A percentile compares a stretch with the other conserved stretches of the same genome.
Conservation (phyloP, 2,329 filamentous ascomycete species). For the Verticillium nonalfalfae region DNA sequence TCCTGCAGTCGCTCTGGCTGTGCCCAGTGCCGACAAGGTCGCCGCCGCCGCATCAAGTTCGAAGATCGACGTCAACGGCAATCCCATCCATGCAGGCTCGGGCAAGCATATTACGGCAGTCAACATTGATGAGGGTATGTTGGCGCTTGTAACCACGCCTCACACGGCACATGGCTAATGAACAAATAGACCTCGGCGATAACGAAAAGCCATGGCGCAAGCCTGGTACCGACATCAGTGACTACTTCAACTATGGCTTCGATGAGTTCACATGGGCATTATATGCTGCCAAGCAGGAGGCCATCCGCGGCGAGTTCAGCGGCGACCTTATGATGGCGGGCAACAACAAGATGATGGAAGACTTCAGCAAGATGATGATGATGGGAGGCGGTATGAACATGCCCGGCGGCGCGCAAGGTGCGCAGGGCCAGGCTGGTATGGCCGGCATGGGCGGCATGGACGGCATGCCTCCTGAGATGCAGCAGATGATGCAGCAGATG, state of each 20-base stretch:
- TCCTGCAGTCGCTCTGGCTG: slow-evolving; percentile 16
- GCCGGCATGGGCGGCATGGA: slow-evolving; percentile 51
- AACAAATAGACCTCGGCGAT: slow-evolving; percentile 53
- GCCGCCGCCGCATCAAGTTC: slow-evolving; percentile 69
- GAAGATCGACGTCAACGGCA: slow-evolving; percentile 76
- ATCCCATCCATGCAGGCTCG: slow-evolving; percentile 69
- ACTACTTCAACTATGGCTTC: slow-evolving; percentile 99
- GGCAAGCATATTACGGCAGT: slow-evolving; percentile 78
- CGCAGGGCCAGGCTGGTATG: slow-evolving; percentile 28
- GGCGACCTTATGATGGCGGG: slow-evolving; percentile 56
- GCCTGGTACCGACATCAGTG: slow-evolving; percentile 87
- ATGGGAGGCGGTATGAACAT: slow-evolving; percentile 41
- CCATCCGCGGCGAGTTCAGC: slow-evolving; percentile 68
- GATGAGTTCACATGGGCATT: slow-evolving; percentile 97
- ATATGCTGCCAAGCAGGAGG: slow-evolving; percentile 85
- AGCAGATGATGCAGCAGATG: slow-evolving; percentile 66
- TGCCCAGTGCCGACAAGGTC: slow-evolving; percentile 44
- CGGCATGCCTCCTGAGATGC: slow-evolving; percentile 60
- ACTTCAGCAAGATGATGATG: slow-evolving; percentile 65
- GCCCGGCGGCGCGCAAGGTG: slow-evolving; percentile 19
- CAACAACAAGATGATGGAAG: slow-evolving; percentile 74
- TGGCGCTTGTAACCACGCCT: not conserved
- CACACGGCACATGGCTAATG: not conserved
- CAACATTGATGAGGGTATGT: slow-evolving; percentile 61
- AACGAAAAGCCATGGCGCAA: slow-evolving; percentile 94